Base-by-base conservation (phyloP, 1,139 yeast species). In the Debaryomyces subglobosus region DNA sequence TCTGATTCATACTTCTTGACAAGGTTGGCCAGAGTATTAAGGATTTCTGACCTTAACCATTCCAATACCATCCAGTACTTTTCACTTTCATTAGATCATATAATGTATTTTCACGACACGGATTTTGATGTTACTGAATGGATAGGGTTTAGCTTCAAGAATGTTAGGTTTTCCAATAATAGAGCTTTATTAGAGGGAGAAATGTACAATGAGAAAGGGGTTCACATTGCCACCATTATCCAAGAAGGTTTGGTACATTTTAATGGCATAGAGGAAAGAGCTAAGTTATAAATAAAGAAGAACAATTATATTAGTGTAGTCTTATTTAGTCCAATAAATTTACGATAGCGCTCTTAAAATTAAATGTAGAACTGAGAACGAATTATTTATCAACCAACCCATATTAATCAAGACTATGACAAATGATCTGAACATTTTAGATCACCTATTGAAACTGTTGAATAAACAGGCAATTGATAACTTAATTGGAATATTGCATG, bases 81-180 rank as follows among this genome's bases (percentile, higher is more conserved):
- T 44, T 79, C 85, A 39, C 86, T 84, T 8, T 82, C 88, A 13
- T 66, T 87, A 55, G 92, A 86, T 58, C 91, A 86, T 60, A 68
- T 82, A 0, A 77, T 88, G 18, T 85, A 85, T 62, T 85, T 87
- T 68, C 91, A 86, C 57, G 79, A 76, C 54, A 72, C 71, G 39
- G 82, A 78, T 50, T 72, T 81, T 51, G 77, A 77, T 50, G 72
- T 77, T 2, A 75, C 79, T 43, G 71, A 80, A 29, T 85, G 86
- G 84, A 65, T 82, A 62, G 71, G 77, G 13, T 77, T 79, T 49
- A 73, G 79, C 44, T 71, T 81, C 40, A 71, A 71, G 48, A 77
- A 81, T 30, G 66, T 82, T n/a, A 72, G 84, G 51, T 71, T 84
- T 4, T 76, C 77, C 15, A 74, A 77, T 52, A 79, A 79, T 47